These are phyloP conservation scores for Fonsecaea nubica DNA, from an alignment of 2,329 filamentous ascomycete genomes.

Conservation along the genomic window DNA sequence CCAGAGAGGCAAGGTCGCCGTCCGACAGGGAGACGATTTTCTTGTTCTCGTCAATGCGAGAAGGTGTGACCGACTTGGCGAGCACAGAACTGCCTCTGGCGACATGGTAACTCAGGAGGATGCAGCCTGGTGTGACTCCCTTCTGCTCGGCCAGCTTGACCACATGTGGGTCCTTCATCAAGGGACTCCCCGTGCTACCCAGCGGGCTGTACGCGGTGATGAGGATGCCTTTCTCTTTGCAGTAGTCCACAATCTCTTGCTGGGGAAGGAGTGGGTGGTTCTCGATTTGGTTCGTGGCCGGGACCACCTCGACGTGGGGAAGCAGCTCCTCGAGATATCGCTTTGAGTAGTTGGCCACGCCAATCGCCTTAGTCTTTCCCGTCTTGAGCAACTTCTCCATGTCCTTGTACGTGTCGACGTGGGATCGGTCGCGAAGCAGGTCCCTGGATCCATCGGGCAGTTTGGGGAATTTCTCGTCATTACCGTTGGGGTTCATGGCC, in stretches of 20 bases:
- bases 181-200: constrained; percentile 57
- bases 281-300: constrained; percentile 61
- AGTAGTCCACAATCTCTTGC: constrained; percentile 55
- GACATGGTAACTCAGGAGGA: constrained; percentile 54
- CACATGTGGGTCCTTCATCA: constrained; percentile 51
- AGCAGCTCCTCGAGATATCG: constrained; percentile 58
- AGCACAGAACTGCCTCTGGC: constrained; percentile 37
- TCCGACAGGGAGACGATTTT: constrained; percentile 50
- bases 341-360: constrained; percentile 60
- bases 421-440: constrained; percentile 50
- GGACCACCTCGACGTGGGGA: constrained; percentile 52
- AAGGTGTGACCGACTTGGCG: constrained; percentile 52
- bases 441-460: constrained; percentile 53
- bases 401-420: constrained; percentile 55
- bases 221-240: constrained; percentile 59
- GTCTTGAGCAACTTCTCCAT: constrained; percentile 53
- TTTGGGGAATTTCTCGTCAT: constrained; percentile 54
- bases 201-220: constrained; percentile 63
- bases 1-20: constrained; percentile 47
- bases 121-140: constrained; percentile 48
- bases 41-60: constrained; percentile 53
- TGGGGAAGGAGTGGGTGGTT: constrained; percentile 63
- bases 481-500: constrained; percentile 55
- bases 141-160: constrained; percentile 51
- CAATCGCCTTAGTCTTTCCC: constrained; percentile 58